These are phyloP conservation scores for Mallotus nudiflorus DNA, from an alignment of 345 rosid genomes.

Conservation along the genomic window DNA sequence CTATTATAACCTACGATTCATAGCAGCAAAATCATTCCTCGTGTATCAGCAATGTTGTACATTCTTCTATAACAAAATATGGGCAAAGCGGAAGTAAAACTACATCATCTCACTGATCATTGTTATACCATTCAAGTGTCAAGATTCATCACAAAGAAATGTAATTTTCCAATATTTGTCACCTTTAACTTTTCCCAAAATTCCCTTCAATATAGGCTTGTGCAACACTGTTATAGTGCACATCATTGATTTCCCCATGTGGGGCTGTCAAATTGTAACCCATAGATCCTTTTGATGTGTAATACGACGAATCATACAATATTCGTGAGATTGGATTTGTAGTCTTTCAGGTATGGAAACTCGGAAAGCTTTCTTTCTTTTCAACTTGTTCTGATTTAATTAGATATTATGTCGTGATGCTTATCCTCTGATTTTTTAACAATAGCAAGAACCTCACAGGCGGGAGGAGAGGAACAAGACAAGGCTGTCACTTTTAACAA, in stretches of 20 bases:
- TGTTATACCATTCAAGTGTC: neutral
- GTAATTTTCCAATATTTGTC: neutral
- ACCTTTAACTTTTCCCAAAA: neutral
- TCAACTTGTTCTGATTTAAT: no score
- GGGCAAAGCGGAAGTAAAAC: neutral
- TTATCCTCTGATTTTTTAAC: no score
- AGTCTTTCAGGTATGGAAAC: no score
- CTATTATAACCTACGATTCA: slow-evolving; percentile 35
- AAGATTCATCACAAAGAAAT: neutral
- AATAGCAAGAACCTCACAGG: no score
- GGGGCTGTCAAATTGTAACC: slow-evolving; percentile 5
- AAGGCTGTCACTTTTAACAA: no score
- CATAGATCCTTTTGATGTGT: neutral
- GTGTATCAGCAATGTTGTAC: slow-evolving; percentile 9
- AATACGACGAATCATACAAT: no score
- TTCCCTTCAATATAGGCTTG: neutral
- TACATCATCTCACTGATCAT: neutral
- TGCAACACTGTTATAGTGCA: neutral
- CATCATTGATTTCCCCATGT: slow-evolving; percentile 9
- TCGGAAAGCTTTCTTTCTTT: no score
- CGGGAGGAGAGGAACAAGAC: no score
- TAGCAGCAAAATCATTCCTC: neutral
- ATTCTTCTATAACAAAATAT: neutral
- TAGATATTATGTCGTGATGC: no score
- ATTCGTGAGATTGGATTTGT: no score